phyloP scores from a whole-genome alignment of 306 rosid species.

The Quercus cerris region DNA sequence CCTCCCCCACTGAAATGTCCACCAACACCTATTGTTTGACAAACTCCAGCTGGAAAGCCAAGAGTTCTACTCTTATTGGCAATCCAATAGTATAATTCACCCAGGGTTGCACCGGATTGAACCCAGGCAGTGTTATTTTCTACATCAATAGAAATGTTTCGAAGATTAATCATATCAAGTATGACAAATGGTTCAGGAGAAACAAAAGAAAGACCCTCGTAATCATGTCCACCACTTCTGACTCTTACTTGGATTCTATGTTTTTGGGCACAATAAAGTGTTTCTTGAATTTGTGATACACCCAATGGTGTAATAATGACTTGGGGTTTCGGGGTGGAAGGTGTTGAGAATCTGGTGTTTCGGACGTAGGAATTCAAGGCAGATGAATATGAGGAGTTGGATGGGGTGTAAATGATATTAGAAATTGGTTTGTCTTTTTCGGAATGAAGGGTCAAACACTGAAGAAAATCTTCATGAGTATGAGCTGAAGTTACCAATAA shows the following conservation, averaged over 20 bases:
- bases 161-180: slow-evolving; percentile 12
- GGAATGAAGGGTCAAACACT: slow-evolving; percentile 6
- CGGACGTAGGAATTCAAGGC: background rate
- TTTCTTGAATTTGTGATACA: slow-evolving; percentile 3
- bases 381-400: slow-evolving; percentile 1
- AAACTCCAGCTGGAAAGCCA: slow-evolving; percentile 18
- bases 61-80: slow-evolving; percentile 6
- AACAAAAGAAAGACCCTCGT: slow-evolving; percentile 27
- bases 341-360: slow-evolving; percentile 1
- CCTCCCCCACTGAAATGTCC: slow-evolving; percentile 22
- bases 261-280: slow-evolving; percentile 2
- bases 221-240: slow-evolving; percentile 27
- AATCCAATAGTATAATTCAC: slow-evolving; percentile 17
- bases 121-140: slow-evolving; percentile 9
- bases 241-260: background rate
- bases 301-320: slow-evolving; percentile 14
- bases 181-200: slow-evolving; percentile 2
- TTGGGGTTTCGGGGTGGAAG: background rate
- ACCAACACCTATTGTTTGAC: slow-evolving; percentile 8
- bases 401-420: slow-evolving; percentile 1
- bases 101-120: slow-evolving; percentile 12
- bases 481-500: slow-evolving; percentile 7
- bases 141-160: background rate
- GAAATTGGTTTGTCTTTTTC: background rate
- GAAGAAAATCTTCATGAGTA: slow-evolving; percentile 16